phyloP scores from a whole-genome alignment of 345 rosid genomes.

The Streptanthus diversifolius region DNA sequence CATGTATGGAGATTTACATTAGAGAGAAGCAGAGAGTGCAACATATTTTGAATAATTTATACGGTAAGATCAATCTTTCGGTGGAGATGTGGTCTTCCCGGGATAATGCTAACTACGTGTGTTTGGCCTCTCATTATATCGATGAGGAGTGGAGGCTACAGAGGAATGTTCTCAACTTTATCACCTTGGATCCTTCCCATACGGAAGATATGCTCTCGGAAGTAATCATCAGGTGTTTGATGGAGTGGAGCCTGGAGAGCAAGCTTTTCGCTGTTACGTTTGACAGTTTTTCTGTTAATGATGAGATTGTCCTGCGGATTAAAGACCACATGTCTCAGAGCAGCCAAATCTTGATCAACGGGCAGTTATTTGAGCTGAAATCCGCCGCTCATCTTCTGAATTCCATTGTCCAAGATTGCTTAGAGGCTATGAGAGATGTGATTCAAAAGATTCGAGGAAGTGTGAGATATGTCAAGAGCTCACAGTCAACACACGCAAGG shows the following conservation, averaged over 20 bases:
- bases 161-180: constrained; percentile 73
- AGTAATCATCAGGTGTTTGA: constrained; percentile 64
- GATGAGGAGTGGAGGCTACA: constrained; percentile 86
- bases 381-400: constrained; percentile 67
- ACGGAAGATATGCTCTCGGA: constrained; percentile 84
- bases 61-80: constrained; percentile 70
- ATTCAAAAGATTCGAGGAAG: constrained; percentile 70
- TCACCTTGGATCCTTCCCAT: constrained; percentile 73
- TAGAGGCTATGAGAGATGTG: constrained; percentile 56
- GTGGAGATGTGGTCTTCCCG: constrained; percentile 74
- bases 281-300: constrained; percentile 59
- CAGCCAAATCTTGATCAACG: constrained; percentile 53
- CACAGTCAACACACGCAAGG: constrained; percentile 56
- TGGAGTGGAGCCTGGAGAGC: constrained; percentile 81
- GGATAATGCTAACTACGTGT: constrained; percentile 53
- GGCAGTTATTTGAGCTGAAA: constrained; percentile 68
- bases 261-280: constrained; percentile 85
- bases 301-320: constrained; percentile 60
- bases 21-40: constrained; percentile 77
- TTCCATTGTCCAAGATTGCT: constrained; percentile 61
- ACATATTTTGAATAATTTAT: constrained; percentile 51
- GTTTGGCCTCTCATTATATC: constrained; percentile 69
- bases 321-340: constrained; percentile 58
- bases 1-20: constrained; percentile 70
- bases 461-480: constrained; percentile 73